These are phyloP conservation scores for Syzygium oleosum DNA, from an alignment of 345 rosid species.

Conservation along the genomic window DNA sequence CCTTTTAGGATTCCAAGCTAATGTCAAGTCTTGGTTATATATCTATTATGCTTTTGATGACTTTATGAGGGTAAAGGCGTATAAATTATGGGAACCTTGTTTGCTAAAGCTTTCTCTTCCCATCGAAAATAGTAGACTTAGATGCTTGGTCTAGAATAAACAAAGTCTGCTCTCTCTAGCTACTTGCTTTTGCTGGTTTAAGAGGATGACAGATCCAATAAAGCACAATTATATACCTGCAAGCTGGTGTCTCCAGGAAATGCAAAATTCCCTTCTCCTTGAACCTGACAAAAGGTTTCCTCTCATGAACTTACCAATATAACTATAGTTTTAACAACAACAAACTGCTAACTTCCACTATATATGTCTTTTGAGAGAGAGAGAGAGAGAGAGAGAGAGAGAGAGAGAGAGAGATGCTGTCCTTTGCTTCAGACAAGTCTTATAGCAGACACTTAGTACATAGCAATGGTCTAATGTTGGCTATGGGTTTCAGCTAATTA, in stretches of 20 bases:
- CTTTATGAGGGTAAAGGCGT: constrained; percentile 6
- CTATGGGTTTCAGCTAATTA: not conserved
- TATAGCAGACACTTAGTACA: not conserved
- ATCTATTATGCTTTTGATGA: not conserved
- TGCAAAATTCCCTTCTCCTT: constrained; percentile 61
- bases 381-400: not conserved
- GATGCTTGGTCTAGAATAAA: not conserved
- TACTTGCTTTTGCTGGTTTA: not conserved
- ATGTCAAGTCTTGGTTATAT: not conserved
- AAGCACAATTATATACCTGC: not conserved
- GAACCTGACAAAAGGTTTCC: constrained; percentile 37
- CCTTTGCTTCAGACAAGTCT: not conserved
- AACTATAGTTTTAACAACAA: not conserved
- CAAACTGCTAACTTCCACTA: not conserved
- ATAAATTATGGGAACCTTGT: not conserved
- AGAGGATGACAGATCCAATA: not conserved
- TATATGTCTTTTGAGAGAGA: not conserved
- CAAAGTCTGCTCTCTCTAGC: not conserved
- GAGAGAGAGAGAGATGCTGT: not conserved
- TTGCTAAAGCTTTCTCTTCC: not conserved
- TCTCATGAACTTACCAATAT: not conserved
- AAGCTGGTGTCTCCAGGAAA: constrained; percentile 73
- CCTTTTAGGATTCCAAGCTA: constrained; percentile 11
- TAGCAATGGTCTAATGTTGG: not conserved
- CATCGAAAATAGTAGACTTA: not conserved